Conservation (phyloP, 2,329 filamentous ascomycete genomes). For the Monosporascus sp. region DNA sequence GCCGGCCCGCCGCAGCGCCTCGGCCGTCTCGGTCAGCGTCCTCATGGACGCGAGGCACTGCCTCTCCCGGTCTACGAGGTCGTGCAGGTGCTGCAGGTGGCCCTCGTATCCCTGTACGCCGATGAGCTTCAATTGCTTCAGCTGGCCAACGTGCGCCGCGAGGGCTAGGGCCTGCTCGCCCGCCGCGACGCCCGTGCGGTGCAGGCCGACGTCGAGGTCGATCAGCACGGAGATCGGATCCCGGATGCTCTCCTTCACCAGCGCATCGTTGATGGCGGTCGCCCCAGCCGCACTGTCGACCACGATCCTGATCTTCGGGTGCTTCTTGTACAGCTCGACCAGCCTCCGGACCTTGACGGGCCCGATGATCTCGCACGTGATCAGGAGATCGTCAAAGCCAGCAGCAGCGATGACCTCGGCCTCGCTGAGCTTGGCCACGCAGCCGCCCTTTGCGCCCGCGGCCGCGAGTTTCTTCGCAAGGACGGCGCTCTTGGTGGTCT, state of each 20-base stretch:
- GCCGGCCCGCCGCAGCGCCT: constrained; percentile 34
- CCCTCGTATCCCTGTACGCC: constrained; percentile 50
- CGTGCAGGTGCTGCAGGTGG: constrained; percentile 46
- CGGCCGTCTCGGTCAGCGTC: constrained; percentile 37
- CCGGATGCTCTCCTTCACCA: constrained; percentile 29
- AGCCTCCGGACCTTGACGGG: constrained; percentile 39
- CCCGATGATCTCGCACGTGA: constrained; percentile 47
- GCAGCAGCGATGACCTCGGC: constrained; percentile 36
- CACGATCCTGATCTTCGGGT: constrained; percentile 37
- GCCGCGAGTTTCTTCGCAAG: constrained; percentile 38
- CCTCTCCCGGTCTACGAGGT: constrained; percentile 32
- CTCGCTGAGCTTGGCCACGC: constrained; percentile 47
- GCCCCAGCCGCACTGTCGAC: constrained; percentile 42
- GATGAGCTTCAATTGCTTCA: constrained; percentile 37
- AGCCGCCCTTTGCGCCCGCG: constrained; percentile 45
- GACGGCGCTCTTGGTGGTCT: constrained; percentile 45
- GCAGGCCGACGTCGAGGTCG: constrained; percentile 45
- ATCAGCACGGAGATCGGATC: constrained; percentile 37
- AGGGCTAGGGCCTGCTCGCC: constrained; percentile 35
- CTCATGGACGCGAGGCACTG: constrained; percentile 41
- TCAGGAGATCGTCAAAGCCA: constrained; percentile 44
- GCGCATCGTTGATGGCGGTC: constrained; percentile 37
- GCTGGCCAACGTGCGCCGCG: constrained; percentile 30
- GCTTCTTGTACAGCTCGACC: constrained; percentile 36
- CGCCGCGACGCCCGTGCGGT: constrained; percentile 42